Evolutionary conservation across 257 asterid genomes (phyloP), one percentile per base, ranked within the genome.

Genomic region (Thymus quinquecostatus): DNA sequence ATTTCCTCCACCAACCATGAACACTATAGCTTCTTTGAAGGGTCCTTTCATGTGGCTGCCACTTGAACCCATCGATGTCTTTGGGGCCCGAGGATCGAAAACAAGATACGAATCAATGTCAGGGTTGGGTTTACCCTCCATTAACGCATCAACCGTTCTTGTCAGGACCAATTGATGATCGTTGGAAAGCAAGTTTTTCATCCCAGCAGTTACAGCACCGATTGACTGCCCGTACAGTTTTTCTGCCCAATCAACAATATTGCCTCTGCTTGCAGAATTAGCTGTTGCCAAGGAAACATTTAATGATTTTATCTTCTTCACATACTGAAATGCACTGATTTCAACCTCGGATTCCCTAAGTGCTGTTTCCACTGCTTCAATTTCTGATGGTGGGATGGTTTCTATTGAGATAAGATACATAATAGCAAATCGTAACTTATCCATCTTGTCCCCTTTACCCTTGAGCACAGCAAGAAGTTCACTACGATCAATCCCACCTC

Each of bases 1-100:
- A 78, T 95, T 95, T 56, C 99, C 99, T 69, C 99, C 98, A 10
- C 99, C 99, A 29, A 95, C 84, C 98, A 95, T 92, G 84, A 95
- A 95, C 58, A 92, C 96, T 4, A 95, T 88, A 66, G 96, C 99
- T 78, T 92, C 99, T 84, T 86, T 95, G 64, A 88, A 95, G 41
- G 99, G 98, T 48, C 98, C 99, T 81, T 77, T 89, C 81, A 92
- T 77, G 71, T 88, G 93, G 84, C 86, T 84, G 82, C 87, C 75
- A 36, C 92, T 82, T 69, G 89, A 78, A 28, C 84, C 91, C 7
- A 89, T 53, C 71, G 78, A 65, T 56, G 97, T 89, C 78, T 91
- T 94, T 7, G 97, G 96, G 30, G 91, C 95, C 33, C 99, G 96
- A 38, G 98, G 98, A 82, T 95, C 98, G 49, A 89, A 92, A 6